These are phyloP conservation scores for Hericium erinaceus DNA, from an alignment of 768 basidiomycete species.

Conservation along the genomic window DNA sequence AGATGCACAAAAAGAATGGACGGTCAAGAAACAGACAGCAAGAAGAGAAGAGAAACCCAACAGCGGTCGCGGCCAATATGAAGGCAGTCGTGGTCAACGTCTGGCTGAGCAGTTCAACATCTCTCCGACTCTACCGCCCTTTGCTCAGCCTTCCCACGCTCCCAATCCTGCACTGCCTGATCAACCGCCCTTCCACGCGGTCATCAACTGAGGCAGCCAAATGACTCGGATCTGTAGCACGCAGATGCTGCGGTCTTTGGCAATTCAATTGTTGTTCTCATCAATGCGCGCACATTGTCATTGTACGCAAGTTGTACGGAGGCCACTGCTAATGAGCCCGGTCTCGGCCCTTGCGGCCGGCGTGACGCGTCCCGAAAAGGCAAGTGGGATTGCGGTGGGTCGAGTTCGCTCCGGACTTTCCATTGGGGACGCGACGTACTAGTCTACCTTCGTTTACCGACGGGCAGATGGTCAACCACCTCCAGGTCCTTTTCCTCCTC, in stretches of 20 bases:
- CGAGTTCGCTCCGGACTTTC: too few species aligned
- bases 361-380: neutral
- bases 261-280: too few species aligned
- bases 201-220: too few species aligned
- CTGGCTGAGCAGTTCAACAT: neutral
- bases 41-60: constrained; percentile 5
- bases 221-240: too few species aligned
- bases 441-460: too few species aligned
- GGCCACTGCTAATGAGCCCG: too few species aligned
- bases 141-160: neutral
- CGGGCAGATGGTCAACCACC: constrained; percentile 42
- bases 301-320: too few species aligned
- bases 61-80: constrained; percentile 4
- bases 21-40: constrained; percentile 12
- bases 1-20: constrained; percentile 6
- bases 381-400: too few species aligned
- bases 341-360: neutral
- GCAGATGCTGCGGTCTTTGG: too few species aligned
- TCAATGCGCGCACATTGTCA: too few species aligned
- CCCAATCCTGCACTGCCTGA: neutral
- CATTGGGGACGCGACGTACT: neutral
- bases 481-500: constrained; percentile 45
- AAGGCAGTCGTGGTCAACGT: neutral
- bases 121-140: too few species aligned
- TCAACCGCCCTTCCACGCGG: too few species aligned